Evolutionary conservation across 306 rosid species (phyloP), one percentile per base, ranked within the genome.

Genomic region (Ceratonia siliqua): DNA sequence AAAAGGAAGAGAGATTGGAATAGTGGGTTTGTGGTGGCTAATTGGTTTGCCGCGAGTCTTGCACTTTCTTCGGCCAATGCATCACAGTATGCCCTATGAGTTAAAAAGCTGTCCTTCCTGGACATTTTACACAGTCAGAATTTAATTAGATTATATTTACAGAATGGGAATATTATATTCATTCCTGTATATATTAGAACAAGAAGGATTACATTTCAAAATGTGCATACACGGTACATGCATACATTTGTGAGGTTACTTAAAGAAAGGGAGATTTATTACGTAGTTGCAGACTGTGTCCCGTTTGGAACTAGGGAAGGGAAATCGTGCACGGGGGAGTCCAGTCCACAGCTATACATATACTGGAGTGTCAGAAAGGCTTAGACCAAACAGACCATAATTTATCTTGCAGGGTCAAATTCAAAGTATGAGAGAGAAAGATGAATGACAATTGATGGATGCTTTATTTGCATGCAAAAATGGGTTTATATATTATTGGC

Each of bases 71-170:
- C 93, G 8, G 99, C 99, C 71, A 94, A 76, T 28, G 98, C 98
- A 81, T 94, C 97, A 63, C 99, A 95, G 61, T 92, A 95, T 45
- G 99, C 99, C 83, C 98, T 85, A 39, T 95, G 99, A 36, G 97
- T 95, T 67, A 95, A 79, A 90, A 92, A 92, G 86, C 97, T 90
- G 81, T 95, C 99, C 82, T 95, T 95, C 96, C 99, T 95, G 85
- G 36, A 61, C n/a, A 39, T 75, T 79, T 57, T 15, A 38, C 28
- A 64, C 25, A 18, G 27, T n/a, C 15, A 11, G 12, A 41, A 0
- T 41, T 0, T 12, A 2, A 2, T 41, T 2, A 11, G n/a, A 12
- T 41, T 41, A 0, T n/a, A n/a, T n/a, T n/a, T n/a, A n/a, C n/a
- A n/a, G n/a, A n/a, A n/a, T n/a, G n/a, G n/a, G n/a, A n/a, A n/a